Base-by-base conservation (phyloP, 805 yeast genomes). In the Lipomyces sp. region DNA sequence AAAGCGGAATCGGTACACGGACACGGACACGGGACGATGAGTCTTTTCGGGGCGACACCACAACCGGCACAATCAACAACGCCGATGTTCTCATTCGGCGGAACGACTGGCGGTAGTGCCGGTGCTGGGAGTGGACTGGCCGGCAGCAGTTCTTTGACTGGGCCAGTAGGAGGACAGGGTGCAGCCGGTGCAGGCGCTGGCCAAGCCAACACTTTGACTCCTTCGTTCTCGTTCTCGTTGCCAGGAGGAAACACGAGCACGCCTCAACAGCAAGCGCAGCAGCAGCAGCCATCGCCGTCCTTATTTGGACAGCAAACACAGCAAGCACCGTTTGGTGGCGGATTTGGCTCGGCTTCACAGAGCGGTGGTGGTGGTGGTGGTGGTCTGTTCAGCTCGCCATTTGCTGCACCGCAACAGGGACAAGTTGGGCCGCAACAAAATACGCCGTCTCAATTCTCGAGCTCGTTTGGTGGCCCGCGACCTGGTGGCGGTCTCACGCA, bases 351-450 rank as follows among this genome's bases (percentile, higher is more conserved):
- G 24, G 29, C 42, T 11, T 10, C 29, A 2, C 42, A 34, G 34
- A 18, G 42, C 24, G 24, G 24, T 1, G 24, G 24, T 24, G 24
- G 24, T 24, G 24, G 24, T 24, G 24, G 24, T 33, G 30, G 35
- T 30, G 11, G 24, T 30, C 11, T 18, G 11, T 30, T 33, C 42
- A 13, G 35, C 30, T 55, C 58, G 29, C 42, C 34, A 55, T 55
- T 55, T 29, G 58, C 42, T 3, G 24, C 1, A 24, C 24, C 24
- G 24, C 58, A 55, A 30, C 57, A 54, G 37, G n/a, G 29, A 15
- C 54, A 42, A 32, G 55, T 7, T 7, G 55, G 48, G n/a, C 61
- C 45, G 33, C 69, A 62, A 30, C 69, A 58, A 24, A 8, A 35
- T 18, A 24, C 48, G 10, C 48, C 33, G 11, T 15, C 30, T 8